Conservation (phyloP, 768 basidiomycete species). For the Collybia nuda region DNA sequence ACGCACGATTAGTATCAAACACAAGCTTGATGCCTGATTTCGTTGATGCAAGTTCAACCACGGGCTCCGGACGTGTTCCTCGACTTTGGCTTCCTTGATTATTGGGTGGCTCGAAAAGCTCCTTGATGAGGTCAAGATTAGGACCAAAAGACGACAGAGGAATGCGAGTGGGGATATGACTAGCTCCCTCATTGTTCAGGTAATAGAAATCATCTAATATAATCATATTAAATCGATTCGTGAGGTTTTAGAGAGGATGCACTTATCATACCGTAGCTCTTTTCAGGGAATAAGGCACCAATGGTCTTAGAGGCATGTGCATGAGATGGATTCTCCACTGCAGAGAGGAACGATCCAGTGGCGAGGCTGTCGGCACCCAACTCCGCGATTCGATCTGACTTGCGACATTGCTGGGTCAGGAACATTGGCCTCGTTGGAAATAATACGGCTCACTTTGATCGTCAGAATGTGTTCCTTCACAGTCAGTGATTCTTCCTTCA, state of each 20-base stretch:
- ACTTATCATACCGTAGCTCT: slow-evolving; percentile 54
- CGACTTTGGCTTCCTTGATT: slow-evolving; percentile 21
- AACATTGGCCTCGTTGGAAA: too few relatives aligned
- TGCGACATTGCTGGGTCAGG: slow-evolving; percentile 4
- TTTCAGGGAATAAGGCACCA: slow-evolving; percentile 54
- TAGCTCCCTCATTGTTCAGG: slow-evolving; percentile 37
- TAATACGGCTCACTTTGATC: slow-evolving; percentile 31
- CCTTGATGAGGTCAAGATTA: slow-evolving; percentile 44
- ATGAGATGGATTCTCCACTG: slow-evolving; percentile 47
- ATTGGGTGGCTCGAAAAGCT: slow-evolving; percentile 34
- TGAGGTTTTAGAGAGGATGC: background rate
- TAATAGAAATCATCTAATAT: slow-evolving; percentile 66
- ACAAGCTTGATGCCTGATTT: slow-evolving; percentile 59
- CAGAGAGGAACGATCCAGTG: slow-evolving; percentile 49
- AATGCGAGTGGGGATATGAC: slow-evolving; percentile 47
- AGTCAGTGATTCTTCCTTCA: slow-evolving; percentile 42
- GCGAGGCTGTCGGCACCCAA: slow-evolving; percentile 49
- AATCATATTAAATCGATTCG: slow-evolving; percentile 4
- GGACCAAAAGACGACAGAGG: slow-evolving; percentile 39
- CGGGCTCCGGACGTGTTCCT: slow-evolving; percentile 35
- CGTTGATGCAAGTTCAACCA: slow-evolving; percentile 53
- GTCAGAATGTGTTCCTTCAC: slow-evolving; percentile 50
- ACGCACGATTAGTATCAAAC: slow-evolving; percentile 73
- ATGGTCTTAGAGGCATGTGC: slow-evolving; percentile 51
- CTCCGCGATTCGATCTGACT: slow-evolving; percentile 58